These are phyloP conservation scores for Senna siamea DNA, from an alignment of 306 rosid species.

Conservation along the genomic window DNA sequence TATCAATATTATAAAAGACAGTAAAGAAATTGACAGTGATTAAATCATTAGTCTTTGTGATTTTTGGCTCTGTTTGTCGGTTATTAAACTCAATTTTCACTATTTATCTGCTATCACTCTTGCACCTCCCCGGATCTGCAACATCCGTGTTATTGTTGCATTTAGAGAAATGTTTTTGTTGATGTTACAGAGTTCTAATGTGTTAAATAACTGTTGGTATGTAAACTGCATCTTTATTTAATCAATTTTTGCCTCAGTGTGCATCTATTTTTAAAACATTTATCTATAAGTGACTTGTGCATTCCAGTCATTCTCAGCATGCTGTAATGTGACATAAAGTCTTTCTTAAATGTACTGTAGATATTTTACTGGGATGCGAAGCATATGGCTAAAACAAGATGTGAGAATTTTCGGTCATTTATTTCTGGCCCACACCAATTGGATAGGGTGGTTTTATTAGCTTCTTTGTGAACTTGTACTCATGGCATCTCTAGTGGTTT, in stretches of 20 bases:
- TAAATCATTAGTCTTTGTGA: background rate
- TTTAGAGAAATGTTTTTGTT: background rate
- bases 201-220: background rate
- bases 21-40: background rate
- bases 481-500: background rate
- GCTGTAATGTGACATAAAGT: background rate
- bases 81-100: background rate
- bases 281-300: background rate
- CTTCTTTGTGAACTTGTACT: background rate
- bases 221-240: background rate
- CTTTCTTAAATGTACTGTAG: no score
- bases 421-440: background rate
- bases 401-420: background rate
- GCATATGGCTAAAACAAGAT: background rate
- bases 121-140: background rate
- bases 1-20: background rate
- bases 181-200: background rate
- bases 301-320: background rate
- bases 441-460: background rate
- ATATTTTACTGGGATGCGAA: background rate
- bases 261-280: no score
- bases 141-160: background rate
- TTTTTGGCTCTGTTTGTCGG: background rate
- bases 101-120: background rate
- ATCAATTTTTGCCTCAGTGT: background rate